Conservation (phyloP, 1,284 basidiomycete species). For the Moesziomyces sp. region DNA sequence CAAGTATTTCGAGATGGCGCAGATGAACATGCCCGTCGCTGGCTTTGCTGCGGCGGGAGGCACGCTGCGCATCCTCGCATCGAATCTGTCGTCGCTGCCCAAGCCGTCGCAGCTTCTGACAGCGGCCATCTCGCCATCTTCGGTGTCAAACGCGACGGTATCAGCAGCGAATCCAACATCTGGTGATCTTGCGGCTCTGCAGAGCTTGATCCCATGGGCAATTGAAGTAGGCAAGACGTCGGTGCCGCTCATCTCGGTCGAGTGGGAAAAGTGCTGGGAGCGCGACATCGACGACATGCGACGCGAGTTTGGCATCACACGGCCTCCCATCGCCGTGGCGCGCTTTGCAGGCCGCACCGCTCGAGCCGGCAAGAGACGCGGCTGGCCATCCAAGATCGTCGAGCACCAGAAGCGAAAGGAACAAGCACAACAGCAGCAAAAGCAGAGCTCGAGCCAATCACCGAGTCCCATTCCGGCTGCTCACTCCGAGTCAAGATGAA, state of each 20-base stretch:
- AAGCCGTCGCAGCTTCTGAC: conserved; percentile 34
- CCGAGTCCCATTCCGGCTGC: not conserved
- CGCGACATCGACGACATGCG: conserved; percentile 83
- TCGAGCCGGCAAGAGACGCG: conserved; percentile 37
- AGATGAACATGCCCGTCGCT: conserved; percentile 90
- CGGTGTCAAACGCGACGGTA: conserved; percentile 1
- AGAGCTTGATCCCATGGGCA: conserved; percentile 73
- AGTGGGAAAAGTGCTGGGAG: conserved; percentile 96
- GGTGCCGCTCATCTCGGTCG: conserved; percentile 83
- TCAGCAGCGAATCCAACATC: not conserved
- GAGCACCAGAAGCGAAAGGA: conserved; percentile 42
- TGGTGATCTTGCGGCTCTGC: conserved; percentile 31
- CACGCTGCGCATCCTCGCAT: conserved; percentile 64
- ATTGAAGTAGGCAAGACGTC: conserved; percentile 80
- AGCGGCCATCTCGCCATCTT: conserved; percentile 11
- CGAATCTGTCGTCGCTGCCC: conserved; percentile 29
- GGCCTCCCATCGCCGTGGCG: conserved; percentile 54
- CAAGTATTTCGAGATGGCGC: conserved; percentile 94
- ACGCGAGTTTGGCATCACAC: conserved; percentile 78
- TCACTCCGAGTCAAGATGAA: not conserved
- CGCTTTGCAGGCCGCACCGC: conserved; percentile 44
- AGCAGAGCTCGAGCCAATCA: conserved; percentile 4
- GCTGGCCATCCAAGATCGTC: conserved; percentile 61
- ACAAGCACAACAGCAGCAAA: conserved; percentile 8
- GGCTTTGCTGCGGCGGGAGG: conserved; percentile 82